Conservation (phyloP, 345 rosid species). For the Salix exigua region DNA sequence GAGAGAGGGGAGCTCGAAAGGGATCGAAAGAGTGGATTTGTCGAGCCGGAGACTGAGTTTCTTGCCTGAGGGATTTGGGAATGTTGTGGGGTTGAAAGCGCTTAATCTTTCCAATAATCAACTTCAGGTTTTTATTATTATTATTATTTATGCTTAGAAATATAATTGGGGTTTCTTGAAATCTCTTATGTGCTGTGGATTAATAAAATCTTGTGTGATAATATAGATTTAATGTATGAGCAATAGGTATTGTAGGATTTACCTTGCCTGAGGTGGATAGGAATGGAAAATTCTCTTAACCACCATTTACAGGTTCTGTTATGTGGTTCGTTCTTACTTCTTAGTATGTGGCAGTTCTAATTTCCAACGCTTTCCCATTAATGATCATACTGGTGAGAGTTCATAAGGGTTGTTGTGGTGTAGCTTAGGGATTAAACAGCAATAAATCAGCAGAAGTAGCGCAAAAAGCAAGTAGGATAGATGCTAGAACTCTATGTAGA, state of each 20-base stretch:
- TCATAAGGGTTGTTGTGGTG: background rate
- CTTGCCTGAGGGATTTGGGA: slow-evolving; percentile 84
- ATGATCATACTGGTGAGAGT: background rate
- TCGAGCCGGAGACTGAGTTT: slow-evolving; percentile 48
- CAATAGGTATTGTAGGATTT: background rate
- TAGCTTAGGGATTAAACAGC: no score
- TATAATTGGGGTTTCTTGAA: background rate
- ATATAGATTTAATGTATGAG: background rate
- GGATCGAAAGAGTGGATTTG: slow-evolving; percentile 67
- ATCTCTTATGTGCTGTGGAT: background rate
- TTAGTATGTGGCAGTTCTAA: background rate
- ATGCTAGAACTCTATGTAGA: no score
- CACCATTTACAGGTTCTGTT: background rate
- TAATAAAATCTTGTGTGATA: background rate
- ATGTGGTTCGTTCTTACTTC: background rate
- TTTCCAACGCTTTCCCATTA: background rate
- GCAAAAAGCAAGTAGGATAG: no score
- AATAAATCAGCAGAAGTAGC: no score
- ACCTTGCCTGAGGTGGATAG: background rate
- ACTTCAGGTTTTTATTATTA: slow-evolving; percentile 59
- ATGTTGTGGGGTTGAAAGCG: slow-evolving; percentile 51
- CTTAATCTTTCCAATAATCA: slow-evolving; percentile 70
- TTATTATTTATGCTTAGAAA: background rate
- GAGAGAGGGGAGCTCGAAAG: slow-evolving; percentile 48
- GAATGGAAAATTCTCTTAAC: background rate